Percentiles rank a stretch among this genome's conserved stretches.
Conservation (phyloP, 192 early-diverging fungal genomes). For the Mortierella hygrophila region DNA sequence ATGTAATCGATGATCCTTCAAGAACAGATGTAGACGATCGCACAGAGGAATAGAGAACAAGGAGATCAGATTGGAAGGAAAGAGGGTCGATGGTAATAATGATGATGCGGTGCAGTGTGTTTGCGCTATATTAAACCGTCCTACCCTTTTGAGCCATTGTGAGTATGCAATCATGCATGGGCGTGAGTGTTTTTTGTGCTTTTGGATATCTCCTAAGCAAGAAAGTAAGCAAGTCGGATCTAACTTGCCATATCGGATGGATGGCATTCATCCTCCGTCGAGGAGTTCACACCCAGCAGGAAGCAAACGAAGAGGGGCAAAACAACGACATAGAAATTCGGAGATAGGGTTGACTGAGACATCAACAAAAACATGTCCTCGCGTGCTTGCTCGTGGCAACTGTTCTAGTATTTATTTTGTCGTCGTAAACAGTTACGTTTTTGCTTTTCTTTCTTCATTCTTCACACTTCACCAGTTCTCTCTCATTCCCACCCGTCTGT, state of each 20-base stretch:
- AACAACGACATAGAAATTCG: not conserved
- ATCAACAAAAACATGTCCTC: not conserved
- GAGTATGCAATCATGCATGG: not conserved
- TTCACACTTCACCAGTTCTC: not conserved
- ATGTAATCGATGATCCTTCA: slow-evolving; percentile 19
- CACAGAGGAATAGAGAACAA: too few species aligned
- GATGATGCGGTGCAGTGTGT: too few species aligned
- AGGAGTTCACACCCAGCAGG: not conserved
- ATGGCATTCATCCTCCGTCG: not conserved
- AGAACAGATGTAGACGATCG: not conserved
- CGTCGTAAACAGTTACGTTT: not conserved
- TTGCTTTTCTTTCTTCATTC: not conserved
- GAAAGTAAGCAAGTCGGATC: too few species aligned
- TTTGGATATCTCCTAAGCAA: not conserved
- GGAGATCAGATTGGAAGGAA: too few species aligned
- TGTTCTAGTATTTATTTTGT: not conserved
- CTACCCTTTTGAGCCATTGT: not conserved
- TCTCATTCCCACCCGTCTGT: not conserved
- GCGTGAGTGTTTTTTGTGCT: not conserved
- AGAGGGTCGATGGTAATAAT: too few species aligned
- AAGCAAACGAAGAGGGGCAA: not conserved
- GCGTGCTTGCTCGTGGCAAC: not conserved
- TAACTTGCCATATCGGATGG: not conserved
- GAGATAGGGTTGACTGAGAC: not conserved
- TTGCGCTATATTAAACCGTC: not conserved